Evolutionary conservation across 225 moss, liverwort and hornwort genomes (phyloP), one percentile per base, ranked within the genome.

Genomic region (Marchantia polymorpha): DNA sequence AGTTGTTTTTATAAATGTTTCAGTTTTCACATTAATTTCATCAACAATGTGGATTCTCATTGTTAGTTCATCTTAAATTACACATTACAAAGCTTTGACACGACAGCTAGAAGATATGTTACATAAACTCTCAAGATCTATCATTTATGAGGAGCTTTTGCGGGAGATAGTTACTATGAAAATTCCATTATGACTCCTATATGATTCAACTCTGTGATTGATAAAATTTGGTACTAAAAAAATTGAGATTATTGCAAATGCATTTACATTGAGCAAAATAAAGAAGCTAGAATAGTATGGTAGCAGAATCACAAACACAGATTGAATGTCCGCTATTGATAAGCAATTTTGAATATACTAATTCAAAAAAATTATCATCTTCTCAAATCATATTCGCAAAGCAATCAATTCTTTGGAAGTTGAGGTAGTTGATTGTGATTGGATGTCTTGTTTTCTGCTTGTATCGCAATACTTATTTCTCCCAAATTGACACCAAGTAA

Each of bases 341-440:
- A 70, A 99, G 81, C 72, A 92, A 85, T 79, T 89, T 95, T 47
- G 88, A 83, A 59, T 95, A 93, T 52, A 99, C 80, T 73, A 99
- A 81, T 85, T 95, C 99, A 89, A 93, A 95, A 82, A 99, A 99
- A 82, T 99, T 93, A 82, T 97, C 99, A 72, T 99, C 99, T 79
- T 93, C 99, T 93, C 92, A 86, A 85, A 93, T 88, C 74, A 92
- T 82, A 80, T 91, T 89, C 78, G 93, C 92, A 75, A 99, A 89
- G 76, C 94, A 93, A 48, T 93, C 93, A 70, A 99, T 91, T 81
- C 85, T 87, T 73, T 99, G 99, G 9, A 95, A 91, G 39, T 93
- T 92, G 77, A 95, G 89, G 53, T 91, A 92, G 85, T 88, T 91
- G 77, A 85, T 95, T 64, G 95, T 88, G 72, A 86, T 91, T 12